phyloP scores from a whole-genome alignment of 106 monocot genomes.

The Ottelia alismoides region DNA sequence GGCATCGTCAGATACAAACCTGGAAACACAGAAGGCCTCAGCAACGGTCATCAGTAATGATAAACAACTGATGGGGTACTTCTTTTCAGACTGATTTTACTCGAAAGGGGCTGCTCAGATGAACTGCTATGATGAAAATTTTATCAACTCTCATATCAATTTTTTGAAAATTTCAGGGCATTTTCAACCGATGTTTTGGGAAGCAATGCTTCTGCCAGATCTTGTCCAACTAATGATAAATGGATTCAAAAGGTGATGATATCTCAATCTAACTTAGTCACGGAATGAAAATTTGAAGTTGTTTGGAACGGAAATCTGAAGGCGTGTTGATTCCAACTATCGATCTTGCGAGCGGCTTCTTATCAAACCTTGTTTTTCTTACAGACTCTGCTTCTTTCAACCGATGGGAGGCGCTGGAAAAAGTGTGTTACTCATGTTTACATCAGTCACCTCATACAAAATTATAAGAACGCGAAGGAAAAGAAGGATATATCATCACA shows the following conservation, averaged over 20 bases:
- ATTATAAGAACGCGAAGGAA: slow-evolving; percentile 14
- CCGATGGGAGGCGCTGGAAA: slow-evolving; percentile 9
- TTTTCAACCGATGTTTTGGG: slow-evolving; percentile 9
- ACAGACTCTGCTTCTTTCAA: slow-evolving; percentile 10
- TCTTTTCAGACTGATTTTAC: background rate
- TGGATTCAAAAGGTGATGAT: too few species aligned
- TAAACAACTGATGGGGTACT: background rate
- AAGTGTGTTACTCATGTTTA: slow-evolving; percentile 28
- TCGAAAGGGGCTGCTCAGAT: background rate
- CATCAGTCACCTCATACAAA: slow-evolving; percentile 25
- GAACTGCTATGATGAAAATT: background rate
- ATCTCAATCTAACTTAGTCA: too few species aligned
- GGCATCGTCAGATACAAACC: too few species aligned
- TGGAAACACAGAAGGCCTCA: too few species aligned
- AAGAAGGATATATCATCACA: background rate
- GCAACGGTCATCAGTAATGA: background rate
- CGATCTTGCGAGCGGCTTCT: background rate
- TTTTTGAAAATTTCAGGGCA: slow-evolving; percentile 11
- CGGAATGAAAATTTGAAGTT: too few species aligned
- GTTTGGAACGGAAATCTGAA: too few species aligned
- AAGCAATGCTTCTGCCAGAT: too few species aligned
- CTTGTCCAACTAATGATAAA: too few species aligned
- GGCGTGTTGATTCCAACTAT: background rate
- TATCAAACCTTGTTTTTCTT: background rate
- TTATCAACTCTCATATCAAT: background rate